phyloP scores from a whole-genome alignment of 2,329 filamentous ascomycete species.

The Ambrosiella beaveri region DNA sequence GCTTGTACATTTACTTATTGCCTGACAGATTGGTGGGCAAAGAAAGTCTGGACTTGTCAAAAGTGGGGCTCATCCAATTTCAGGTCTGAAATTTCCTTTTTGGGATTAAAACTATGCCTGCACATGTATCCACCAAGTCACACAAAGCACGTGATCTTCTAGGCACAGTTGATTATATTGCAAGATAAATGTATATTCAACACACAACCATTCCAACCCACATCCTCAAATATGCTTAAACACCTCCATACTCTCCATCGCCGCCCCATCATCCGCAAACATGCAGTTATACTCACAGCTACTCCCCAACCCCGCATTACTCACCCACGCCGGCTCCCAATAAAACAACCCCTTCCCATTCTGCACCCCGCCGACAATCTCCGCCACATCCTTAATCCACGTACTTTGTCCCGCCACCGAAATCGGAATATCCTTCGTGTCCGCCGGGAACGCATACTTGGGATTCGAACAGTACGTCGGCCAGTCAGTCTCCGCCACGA shows the following conservation, averaged over 20 bases:
- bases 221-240: conserved; percentile 6
- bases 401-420: conserved; percentile 43
- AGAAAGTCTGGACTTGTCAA: too few relatives aligned
- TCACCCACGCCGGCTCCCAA: conserved; percentile 58
- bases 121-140: too few relatives aligned
- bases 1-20: too few relatives aligned
- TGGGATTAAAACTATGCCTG: too few relatives aligned
- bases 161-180: too few relatives aligned
- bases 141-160: too few relatives aligned
- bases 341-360: conserved; percentile 48
- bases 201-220: background rate
- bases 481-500: conserved; percentile 59
- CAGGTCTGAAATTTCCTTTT: too few relatives aligned
- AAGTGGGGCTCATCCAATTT: too few relatives aligned
- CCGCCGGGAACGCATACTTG: conserved; percentile 39
- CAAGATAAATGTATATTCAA: background rate
- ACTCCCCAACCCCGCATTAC: conserved; percentile 46
- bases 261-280: conserved; percentile 37
- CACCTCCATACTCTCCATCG: conserved; percentile 28
- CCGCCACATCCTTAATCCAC: conserved; percentile 43
- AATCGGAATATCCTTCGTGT: conserved; percentile 42
- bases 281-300: conserved; percentile 48
- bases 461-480: conserved; percentile 45
- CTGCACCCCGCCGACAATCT: conserved; percentile 33
- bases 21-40: too few relatives aligned